Evolutionary conservation across 305 asterid species (phyloP), one percentile per base, ranked within the genome.

Genomic region (Salvia sclarea): DNA sequence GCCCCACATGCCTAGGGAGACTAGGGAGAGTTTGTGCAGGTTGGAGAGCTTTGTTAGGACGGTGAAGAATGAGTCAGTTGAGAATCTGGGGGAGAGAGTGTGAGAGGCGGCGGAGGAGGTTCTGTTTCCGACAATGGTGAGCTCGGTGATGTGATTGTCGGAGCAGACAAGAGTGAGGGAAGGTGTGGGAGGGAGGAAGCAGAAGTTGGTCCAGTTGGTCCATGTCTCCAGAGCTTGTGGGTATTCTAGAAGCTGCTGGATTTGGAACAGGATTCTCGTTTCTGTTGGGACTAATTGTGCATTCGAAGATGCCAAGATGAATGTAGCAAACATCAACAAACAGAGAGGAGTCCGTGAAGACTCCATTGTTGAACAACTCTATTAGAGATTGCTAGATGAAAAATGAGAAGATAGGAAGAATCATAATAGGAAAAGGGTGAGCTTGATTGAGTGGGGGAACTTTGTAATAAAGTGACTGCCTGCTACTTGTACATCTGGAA

Each of bases 121-220:
- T 76, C 57, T 82, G 87, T 88, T 89, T 57, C 99, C 99, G 31
- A 89, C 85, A 8, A 95, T 82, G 48, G 87, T 81, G 44, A 95
- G 57, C 72, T 91, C 97, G 0, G 95, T 83, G 5, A 95, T 70
- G 69, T 85, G 96, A 72, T 85, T 84, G 14, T 67, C 81, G 37
- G 96, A 81, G 55, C 99, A 95, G n/a, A 81, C 65, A 6, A 95
- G 16, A 41, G 76, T 74, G 45, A 95, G 90, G 60, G 80, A 76
- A 31, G 97, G 72, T 3, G 82, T 69, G 9, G 80, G 88, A 5
- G 89, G 83, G 6, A 85, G 81, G 35, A 50, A 80, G 58, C 99
- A 95, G 55, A 95, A 95, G 75, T 78, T 79, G 9, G 98, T 95
- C 98, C 97, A 89, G 8, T 84, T 88, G 65, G 81, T 86, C 96